Base-by-base conservation (phyloP, 805 yeast genomes). In the Saturnispora besseyi region DNA sequence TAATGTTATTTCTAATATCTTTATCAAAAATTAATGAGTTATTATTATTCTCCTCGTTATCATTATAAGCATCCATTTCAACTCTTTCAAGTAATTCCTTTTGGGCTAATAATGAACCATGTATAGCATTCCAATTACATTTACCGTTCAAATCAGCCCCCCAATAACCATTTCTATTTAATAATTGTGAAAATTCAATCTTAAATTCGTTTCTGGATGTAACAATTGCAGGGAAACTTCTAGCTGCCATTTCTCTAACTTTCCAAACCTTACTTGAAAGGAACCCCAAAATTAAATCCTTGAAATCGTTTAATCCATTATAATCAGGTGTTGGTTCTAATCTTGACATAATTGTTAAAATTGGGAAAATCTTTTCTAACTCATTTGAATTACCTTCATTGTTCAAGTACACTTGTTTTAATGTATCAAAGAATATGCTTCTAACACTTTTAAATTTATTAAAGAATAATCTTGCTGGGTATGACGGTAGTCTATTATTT, bases 191-290 rank as follows among this genome's bases (percentile, higher is more conserved):
- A 5, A 71, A 59, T 32, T 71, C 70, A 4, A 55, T 55, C 1
- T 22, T 10, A 28, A 57, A 51, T 2, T 66, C 57, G 8, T 66
- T 61, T 1, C 65, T 68, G 1, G 59, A 56, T 8, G 67, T 53
- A 12, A 77, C 62, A 44, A 83, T 63, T 0, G 82, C 66, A 0
- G 83, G 77, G 2, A 87, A 58, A 4, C 88, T 77, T 59, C 81
- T 73, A 0, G 96, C 87, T 0, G 96, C 85, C 78, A 87, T 77
- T 60, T 90, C 96, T 54, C 99, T 75, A 8, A 93, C 75, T 58
- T 88, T 88, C 96, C 96, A 91, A 49, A 74, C 69, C 41, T 64
- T 65, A 52, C 79, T 76, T 0, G 69, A 68, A 30, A 90, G 66
- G 53, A 83, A 74, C 18, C 58, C 47, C 26, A 69, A 56, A 13